phyloP scores from a whole-genome alignment of 2,329 filamentous ascomycete species.

The Claviceps pazoutovae region DNA sequence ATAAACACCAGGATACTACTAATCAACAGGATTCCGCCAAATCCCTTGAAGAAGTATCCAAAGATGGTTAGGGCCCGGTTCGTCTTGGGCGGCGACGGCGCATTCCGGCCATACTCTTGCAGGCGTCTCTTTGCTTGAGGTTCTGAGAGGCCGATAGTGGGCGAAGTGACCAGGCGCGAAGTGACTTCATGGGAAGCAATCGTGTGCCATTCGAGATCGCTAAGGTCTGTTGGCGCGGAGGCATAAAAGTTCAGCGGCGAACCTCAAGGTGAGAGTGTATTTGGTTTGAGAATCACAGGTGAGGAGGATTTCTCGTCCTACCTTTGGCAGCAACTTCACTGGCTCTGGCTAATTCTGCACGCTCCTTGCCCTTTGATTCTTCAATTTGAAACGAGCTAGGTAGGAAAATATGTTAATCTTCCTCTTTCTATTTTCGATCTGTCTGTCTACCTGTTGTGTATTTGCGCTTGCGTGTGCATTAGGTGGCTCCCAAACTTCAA shows the following conservation, averaged over 20 bases:
- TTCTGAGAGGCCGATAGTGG: slow-evolving; percentile 42
- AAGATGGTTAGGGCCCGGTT: slow-evolving; percentile 42
- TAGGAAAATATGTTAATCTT: background rate
- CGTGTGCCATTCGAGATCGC: slow-evolving; percentile 54
- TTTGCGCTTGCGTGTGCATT: background rate
- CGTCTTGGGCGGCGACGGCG: slow-evolving; percentile 50
- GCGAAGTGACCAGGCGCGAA: slow-evolving; percentile 42
- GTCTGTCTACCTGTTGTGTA: background rate
- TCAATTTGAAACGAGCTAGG: slow-evolving; percentile 39
- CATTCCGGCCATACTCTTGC: slow-evolving; percentile 51
- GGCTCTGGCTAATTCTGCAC: slow-evolving; percentile 23
- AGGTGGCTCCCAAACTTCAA: background rate
- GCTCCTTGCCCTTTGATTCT: slow-evolving; percentile 34
- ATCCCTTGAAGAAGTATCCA: slow-evolving; percentile 65
- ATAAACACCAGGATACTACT: slow-evolving; percentile 62
- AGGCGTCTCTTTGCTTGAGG: slow-evolving; percentile 42
- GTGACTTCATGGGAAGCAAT: slow-evolving; percentile 44
- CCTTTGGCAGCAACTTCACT: slow-evolving; percentile 32
- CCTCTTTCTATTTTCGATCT: background rate
- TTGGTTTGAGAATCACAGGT: background rate
- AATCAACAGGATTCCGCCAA: slow-evolving; percentile 55
- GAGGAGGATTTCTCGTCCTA: slow-evolving; percentile 9
- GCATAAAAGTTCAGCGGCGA: background rate
- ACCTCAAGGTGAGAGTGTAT: background rate
- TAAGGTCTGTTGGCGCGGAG: slow-evolving; percentile 32